phyloP scores from a whole-genome alignment of 306 rosid species.

The Pterocarpus macrocarpus region DNA sequence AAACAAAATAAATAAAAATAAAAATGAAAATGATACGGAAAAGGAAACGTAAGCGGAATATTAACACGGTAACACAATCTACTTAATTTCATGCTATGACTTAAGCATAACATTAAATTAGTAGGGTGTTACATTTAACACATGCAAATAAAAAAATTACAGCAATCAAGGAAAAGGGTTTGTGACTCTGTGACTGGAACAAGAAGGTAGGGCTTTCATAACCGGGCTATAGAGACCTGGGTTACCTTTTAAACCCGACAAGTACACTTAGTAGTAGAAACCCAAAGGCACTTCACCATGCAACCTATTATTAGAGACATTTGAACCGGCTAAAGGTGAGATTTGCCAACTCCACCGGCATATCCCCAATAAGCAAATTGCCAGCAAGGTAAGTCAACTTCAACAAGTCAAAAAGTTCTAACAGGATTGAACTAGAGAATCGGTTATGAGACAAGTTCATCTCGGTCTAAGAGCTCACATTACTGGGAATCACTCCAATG shows the following conservation, averaged over 20 bases:
- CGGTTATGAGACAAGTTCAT: slow-evolving; percentile 67
- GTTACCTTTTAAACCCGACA: slow-evolving; percentile 63
- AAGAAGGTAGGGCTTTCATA: slow-evolving; percentile 56
- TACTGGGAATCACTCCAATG: slow-evolving; percentile 60
- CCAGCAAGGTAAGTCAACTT: slow-evolving; percentile 67
- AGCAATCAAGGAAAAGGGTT: slow-evolving; percentile 41
- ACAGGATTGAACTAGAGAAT: slow-evolving; percentile 70
- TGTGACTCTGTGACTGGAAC: slow-evolving; percentile 49
- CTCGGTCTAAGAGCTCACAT: slow-evolving; percentile 59
- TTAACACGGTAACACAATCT: too few species aligned
- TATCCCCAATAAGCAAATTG: slow-evolving; percentile 69
- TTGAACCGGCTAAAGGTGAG: slow-evolving; percentile 69
- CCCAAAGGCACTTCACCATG: slow-evolving; percentile 69
- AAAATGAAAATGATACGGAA: too few species aligned
- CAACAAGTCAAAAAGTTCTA: slow-evolving; percentile 61
- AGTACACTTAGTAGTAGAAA: slow-evolving; percentile 49
- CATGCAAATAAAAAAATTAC: slow-evolving; percentile 46
- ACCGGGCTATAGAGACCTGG: slow-evolving; percentile 66
- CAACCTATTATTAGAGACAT: slow-evolving; percentile 66
- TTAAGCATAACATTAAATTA: too few species aligned
- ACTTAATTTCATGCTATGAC: too few species aligned
- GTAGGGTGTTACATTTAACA: too few species aligned
- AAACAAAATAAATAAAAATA: too few species aligned
- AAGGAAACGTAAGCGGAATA: too few species aligned
- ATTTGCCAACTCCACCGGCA: slow-evolving; percentile 67